phyloP scores from a whole-genome alignment of 169 alveolate genomes.

The Perkinsus marinus region DNA sequence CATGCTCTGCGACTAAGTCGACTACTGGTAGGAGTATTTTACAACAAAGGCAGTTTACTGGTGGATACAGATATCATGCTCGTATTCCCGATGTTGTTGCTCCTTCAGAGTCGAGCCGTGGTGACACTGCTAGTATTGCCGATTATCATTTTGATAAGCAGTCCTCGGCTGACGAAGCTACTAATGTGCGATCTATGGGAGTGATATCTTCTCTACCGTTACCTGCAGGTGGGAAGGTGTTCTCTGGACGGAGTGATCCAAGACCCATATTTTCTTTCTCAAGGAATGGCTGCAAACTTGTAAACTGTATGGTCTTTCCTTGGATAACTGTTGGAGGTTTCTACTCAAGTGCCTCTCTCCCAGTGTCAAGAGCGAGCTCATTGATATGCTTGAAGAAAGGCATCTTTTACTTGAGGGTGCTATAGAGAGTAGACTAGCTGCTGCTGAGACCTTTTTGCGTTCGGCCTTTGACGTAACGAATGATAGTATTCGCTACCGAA shows the following conservation, averaged over 20 bases:
- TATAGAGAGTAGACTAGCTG: background rate
- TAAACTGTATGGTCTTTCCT: background rate
- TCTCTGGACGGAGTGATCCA: background rate
- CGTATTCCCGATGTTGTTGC: background rate
- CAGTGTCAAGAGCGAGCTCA: background rate
- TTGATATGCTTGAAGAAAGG: background rate
- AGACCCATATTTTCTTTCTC: background rate
- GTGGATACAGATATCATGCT: background rate
- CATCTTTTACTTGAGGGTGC: background rate
- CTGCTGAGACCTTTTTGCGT: background rate
- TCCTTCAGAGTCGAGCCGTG: background rate
- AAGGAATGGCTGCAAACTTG: background rate
- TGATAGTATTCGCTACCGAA: background rate
- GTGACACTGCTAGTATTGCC: background rate
- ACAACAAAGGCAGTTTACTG: background rate
- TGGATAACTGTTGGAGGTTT: background rate
- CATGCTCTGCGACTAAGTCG: background rate
- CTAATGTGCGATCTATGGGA: background rate
- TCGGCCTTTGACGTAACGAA: background rate
- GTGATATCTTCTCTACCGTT: background rate
- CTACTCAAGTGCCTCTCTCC: background rate
- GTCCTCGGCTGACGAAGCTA: background rate
- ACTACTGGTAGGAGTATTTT: background rate
- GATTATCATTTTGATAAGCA: background rate
- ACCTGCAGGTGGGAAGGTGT: background rate